Conservation (phyloP, 2,329 filamentous ascomycete genomes). For the Calonectria leucothoes region DNA sequence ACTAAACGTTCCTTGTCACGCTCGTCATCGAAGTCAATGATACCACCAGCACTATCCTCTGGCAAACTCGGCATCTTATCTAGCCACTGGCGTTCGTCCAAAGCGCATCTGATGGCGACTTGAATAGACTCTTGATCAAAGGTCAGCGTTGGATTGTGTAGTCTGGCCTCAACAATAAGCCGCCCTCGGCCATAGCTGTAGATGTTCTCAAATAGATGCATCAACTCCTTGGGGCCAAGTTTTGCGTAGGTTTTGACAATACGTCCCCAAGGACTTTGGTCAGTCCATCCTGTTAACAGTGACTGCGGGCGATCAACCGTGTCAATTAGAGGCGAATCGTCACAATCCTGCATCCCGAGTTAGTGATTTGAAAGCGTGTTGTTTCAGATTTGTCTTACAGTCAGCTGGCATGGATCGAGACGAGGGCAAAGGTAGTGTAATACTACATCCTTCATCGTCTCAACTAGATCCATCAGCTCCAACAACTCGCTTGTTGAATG, state of each 20-base stretch:
- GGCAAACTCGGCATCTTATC: constrained; percentile 46
- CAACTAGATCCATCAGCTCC: constrained; percentile 59
- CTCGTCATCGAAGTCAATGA: constrained; percentile 55
- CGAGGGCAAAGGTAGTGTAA: constrained; percentile 60
- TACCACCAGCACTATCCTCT: constrained; percentile 51
- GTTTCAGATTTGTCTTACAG: constrained; percentile 43
- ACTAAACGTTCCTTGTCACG: constrained; percentile 46
- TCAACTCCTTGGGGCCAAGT: constrained; percentile 61
- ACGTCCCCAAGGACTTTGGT: constrained; percentile 51
- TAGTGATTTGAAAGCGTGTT: constrained; percentile 7
- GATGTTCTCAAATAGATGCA: constrained; percentile 59
- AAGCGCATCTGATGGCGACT: constrained; percentile 50
- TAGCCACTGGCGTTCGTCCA: constrained; percentile 52
- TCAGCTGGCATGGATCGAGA: constrained; percentile 50
- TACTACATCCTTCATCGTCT: constrained; percentile 58
- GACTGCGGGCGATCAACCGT: constrained; percentile 44
- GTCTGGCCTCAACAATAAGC: constrained; percentile 55
- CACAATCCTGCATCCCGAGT: constrained; percentile 27
- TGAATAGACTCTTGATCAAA: constrained; percentile 59
- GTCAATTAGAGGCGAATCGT: constrained; percentile 38
- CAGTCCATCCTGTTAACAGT: constrained; percentile 48
- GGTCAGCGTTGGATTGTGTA: constrained; percentile 55
- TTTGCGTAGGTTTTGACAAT: constrained; percentile 61
- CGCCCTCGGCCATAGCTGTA: constrained; percentile 58
- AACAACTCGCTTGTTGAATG: constrained; percentile 57